A percentile compares a stretch with the other conserved stretches of the same genome.
phyloP scores from a whole-genome alignment of 176 grass and related monocot species.

The Carex scoparia region DNA sequence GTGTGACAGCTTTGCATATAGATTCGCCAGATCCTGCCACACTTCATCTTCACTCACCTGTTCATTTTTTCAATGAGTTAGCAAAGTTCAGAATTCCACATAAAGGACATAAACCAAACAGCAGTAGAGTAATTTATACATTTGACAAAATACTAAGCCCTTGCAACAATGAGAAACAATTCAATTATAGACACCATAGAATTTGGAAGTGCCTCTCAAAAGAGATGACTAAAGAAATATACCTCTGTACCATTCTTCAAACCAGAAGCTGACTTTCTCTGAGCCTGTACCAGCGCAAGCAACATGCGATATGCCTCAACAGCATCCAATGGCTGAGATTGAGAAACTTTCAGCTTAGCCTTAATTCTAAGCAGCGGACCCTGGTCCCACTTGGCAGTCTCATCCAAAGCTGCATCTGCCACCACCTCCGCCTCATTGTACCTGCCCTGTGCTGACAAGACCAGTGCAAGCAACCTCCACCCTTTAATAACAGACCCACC shows the following conservation, averaged over 20 bases:
- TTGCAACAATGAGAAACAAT: neutral
- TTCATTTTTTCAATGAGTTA: slow-evolving; percentile 42
- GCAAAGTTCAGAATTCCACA: neutral
- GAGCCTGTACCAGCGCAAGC: slow-evolving; percentile 96
- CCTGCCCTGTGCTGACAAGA: slow-evolving; percentile 83
- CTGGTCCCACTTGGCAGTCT: slow-evolving; percentile 95
- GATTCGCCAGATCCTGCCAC: slow-evolving; percentile 94
- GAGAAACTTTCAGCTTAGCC: slow-evolving; percentile 82
- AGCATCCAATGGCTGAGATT: slow-evolving; percentile 69
- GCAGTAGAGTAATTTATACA: neutral
- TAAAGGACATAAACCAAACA: neutral
- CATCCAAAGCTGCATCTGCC: slow-evolving; percentile 88
- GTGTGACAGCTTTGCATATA: slow-evolving; percentile 85
- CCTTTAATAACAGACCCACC: slow-evolving; percentile 87
- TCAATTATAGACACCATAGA: neutral
- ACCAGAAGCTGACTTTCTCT: slow-evolving; percentile 61
- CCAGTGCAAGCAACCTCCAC: slow-evolving; percentile 77
- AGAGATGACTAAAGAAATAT: slow-evolving; percentile 23
- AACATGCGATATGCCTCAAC: slow-evolving; percentile 69
- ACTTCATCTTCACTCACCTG: slow-evolving; percentile 92
- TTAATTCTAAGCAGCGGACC: slow-evolving; percentile 74
- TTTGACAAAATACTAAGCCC: neutral
- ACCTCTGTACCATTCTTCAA: slow-evolving; percentile 63
- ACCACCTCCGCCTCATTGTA: slow-evolving; percentile 82
- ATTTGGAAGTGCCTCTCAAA: neutral